phyloP scores from a whole-genome alignment of 192 early-diverging fungal species.

The Coemansia sp. region DNA sequence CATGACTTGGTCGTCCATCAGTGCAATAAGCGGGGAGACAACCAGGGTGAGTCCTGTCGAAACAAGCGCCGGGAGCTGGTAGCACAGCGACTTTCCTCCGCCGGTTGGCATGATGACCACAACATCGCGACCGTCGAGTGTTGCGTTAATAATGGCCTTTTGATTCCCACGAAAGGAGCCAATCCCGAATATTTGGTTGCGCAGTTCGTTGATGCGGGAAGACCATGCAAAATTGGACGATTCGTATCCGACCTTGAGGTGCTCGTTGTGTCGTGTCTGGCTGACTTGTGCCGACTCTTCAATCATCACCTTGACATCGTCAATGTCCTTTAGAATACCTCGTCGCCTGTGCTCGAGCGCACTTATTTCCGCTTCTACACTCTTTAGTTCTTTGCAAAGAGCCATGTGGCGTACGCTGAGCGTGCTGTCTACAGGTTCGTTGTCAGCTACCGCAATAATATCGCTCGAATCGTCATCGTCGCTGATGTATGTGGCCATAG shows the following conservation, averaged over 20 bases:
- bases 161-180: conserved; percentile 49
- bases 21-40: conserved; percentile 57
- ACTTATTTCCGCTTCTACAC: conserved; percentile 26
- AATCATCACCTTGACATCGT: conserved; percentile 18
- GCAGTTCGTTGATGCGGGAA: conserved; percentile 26
- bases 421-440: neutral
- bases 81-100: conserved; percentile 59
- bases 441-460: conserved; percentile 2
- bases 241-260: conserved; percentile 40
- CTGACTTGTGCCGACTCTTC: conserved; percentile 15
- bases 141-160: conserved; percentile 57
- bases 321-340: conserved; percentile 16
- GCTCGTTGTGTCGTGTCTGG: conserved; percentile 28
- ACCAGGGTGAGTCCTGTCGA: conserved; percentile 50
- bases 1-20: conserved; percentile 59
- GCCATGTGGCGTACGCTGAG: conserved; percentile 9
- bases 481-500: conserved; percentile 10
- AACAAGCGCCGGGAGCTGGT: conserved; percentile 56
- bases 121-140: conserved; percentile 54
- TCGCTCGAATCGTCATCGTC: conserved; percentile 11
- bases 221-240: conserved; percentile 59
- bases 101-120: conserved; percentile 57
- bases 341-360: conserved; percentile 23
- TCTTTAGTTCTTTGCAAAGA: conserved; percentile 23
- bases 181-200: conserved; percentile 55